phyloP scores from a whole-genome alignment of 116 monocot species.

The Dioscorea cayenensis region DNA sequence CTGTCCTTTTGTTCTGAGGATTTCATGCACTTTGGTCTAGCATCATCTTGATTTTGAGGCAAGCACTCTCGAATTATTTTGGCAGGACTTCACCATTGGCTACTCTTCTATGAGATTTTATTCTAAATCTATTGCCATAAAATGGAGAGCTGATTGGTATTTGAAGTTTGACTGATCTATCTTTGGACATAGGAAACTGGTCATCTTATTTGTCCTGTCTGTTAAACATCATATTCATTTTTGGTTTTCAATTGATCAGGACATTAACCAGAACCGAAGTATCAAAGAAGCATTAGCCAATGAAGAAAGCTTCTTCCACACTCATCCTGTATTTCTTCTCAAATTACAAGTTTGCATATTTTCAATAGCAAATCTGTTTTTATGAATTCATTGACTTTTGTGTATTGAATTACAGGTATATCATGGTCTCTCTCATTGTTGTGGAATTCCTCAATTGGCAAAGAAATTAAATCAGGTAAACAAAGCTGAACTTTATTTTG shows the following conservation, averaged over 20 bases:
- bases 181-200: too few species aligned
- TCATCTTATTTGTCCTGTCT: background rate
- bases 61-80: too few species aligned
- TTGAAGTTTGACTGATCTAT: too few species aligned
- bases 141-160: too few species aligned
- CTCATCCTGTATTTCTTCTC: slow-evolving; percentile 20
- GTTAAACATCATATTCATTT: background rate
- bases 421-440: slow-evolving; percentile 70
- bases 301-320: slow-evolving; percentile 39
- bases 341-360: background rate
- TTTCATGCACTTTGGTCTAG: background rate
- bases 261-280: slow-evolving; percentile 35
- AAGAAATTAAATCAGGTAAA: slow-evolving; percentile 85
- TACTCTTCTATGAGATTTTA: too few species aligned
- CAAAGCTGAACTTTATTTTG: background rate
- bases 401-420: slow-evolving; percentile 41
- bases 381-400: background rate
- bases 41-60: too few species aligned
- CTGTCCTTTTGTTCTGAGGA: background rate
- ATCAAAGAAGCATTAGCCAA: slow-evolving; percentile 37
- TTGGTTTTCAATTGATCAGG: slow-evolving; percentile 10
- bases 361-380: background rate
- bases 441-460: slow-evolving; percentile 83
- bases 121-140: too few species aligned
- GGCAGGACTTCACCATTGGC: too few species aligned